phyloP scores from a whole-genome alignment of 1,284 basidiomycete genomes.

The Melanopsichium pennsylvanicum region DNA sequence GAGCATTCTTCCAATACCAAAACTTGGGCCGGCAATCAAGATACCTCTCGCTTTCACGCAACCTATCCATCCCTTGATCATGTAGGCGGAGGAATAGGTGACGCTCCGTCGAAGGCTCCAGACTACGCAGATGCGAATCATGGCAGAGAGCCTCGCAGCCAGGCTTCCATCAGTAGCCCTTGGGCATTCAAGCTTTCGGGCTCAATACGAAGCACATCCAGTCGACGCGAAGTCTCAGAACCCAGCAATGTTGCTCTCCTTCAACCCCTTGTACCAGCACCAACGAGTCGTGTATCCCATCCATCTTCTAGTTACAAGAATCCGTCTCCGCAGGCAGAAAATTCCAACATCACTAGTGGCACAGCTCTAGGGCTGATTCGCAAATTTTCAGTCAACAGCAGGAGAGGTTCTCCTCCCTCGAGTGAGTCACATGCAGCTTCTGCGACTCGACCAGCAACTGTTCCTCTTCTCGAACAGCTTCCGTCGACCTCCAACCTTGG shows the following conservation, averaged over 20 bases:
- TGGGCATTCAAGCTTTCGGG: slow-evolving; percentile 15
- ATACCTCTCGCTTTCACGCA: neutral
- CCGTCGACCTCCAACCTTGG: neutral
- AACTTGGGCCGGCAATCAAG: too few relatives aligned
- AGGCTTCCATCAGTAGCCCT: neutral
- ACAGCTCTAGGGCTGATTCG: slow-evolving; percentile 6
- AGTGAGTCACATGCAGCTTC: neutral
- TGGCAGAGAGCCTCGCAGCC: neutral
- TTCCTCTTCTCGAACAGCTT: neutral
- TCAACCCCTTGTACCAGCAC: neutral
- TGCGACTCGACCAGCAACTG: neutral
- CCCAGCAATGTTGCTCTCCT: neutral
- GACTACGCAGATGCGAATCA: neutral
- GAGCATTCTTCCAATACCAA: neutral
- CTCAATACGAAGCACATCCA: neutral
- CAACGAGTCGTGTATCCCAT: slow-evolving; percentile 3
- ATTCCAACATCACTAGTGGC: neutral
- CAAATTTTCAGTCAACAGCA: slow-evolving; percentile 12
- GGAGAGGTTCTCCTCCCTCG: neutral
- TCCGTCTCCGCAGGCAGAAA: neutral
- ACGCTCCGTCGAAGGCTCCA: slow-evolving; percentile 4
- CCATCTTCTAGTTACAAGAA: slow-evolving; percentile 24
- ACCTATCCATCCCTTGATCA: slow-evolving; percentile 10
- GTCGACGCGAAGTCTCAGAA: neutral
- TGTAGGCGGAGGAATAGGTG: slow-evolving; percentile 14